A percentile compares a stretch with the other conserved stretches of the same genome.
Conservation (phyloP, 1,284 basidiomycete species). For the Cerioporus squamosus region DNA sequence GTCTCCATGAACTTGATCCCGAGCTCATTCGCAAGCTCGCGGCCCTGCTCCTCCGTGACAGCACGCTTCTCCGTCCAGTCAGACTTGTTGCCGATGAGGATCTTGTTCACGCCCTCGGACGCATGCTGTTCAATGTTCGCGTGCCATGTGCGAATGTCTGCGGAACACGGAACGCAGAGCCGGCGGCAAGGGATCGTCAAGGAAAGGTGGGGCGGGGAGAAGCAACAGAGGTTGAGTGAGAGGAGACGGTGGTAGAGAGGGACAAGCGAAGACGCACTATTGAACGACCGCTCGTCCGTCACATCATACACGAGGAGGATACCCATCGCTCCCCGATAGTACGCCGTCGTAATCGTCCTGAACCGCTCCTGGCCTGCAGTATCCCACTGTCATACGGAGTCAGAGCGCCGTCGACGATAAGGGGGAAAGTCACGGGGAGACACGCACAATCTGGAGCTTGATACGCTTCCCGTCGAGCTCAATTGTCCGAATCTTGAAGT, state of each 20-base stretch:
- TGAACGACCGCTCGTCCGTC: slow-evolving; percentile 97
- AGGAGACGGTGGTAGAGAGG: not conserved
- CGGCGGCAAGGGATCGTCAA: no score
- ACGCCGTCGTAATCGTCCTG: slow-evolving; percentile 99
- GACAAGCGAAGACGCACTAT: slow-evolving; percentile 66
- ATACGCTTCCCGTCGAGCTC: slow-evolving; percentile 96
- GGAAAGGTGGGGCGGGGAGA: not conserved
- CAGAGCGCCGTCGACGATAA: slow-evolving; percentile 1
- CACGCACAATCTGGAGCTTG: slow-evolving; percentile 91
- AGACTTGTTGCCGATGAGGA: slow-evolving; percentile 98
- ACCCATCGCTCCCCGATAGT: slow-evolving; percentile 99
- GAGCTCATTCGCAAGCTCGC: slow-evolving; percentile 84
- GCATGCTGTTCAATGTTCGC: slow-evolving; percentile 99
- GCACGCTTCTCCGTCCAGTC: slow-evolving; percentile 98
- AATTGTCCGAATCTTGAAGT: slow-evolving; percentile 97
- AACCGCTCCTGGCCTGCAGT: slow-evolving; percentile 99
- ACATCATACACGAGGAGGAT: slow-evolving; percentile 99
- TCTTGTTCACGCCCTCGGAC: slow-evolving; percentile 98
- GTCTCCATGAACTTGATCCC: slow-evolving; percentile 98
- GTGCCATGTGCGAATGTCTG: slow-evolving; percentile 99
- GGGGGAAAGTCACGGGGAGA: slow-evolving; percentile 18
- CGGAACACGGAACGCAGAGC: not conserved
- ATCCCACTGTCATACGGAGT: slow-evolving; percentile 77
- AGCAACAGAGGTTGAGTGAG: not conserved
- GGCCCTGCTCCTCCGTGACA: slow-evolving; percentile 86